Evolutionary conservation across 768 basidiomycete species (phyloP).

Genomic region (Crepidotus variabilis): DNA sequence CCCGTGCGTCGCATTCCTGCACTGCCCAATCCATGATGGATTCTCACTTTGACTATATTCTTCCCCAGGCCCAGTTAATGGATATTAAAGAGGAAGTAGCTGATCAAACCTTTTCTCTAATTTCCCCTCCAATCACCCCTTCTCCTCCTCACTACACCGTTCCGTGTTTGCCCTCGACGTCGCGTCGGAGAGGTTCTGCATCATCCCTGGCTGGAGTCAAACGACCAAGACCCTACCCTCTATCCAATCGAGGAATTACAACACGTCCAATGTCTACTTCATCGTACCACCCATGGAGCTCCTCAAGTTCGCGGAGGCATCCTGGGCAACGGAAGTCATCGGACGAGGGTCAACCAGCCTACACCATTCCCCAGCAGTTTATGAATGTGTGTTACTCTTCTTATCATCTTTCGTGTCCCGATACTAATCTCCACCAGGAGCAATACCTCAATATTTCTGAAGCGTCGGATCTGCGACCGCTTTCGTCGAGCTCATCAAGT

Average conservation of each 20-base stretch:
- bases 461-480: conserved; percentile 24
- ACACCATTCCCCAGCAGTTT: conserved; percentile 28
- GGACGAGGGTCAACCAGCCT: conserved; percentile 32
- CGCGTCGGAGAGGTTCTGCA: conserved; percentile 27
- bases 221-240: conserved; percentile 35
- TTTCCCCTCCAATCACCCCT: conserved; percentile 30
- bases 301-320: conserved; percentile 24
- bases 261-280: conserved; percentile 28
- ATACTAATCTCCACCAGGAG: conserved; percentile 16
- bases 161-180: conserved; percentile 24
- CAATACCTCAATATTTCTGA: conserved; percentile 26
- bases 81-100: conserved; percentile 46
- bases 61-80: conserved; percentile 17
- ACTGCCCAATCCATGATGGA: conserved; percentile 42
- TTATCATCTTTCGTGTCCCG: neutral
- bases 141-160: conserved; percentile 22
- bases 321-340: conserved; percentile 26
- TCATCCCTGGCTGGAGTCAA: conserved; percentile 28
- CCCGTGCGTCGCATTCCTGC: conserved; percentile 28
- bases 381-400: conserved; percentile 25
- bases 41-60: conserved; percentile 27
- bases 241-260: conserved; percentile 24
- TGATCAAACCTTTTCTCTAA: conserved; percentile 31
- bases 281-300: conserved; percentile 29
- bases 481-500: conserved; percentile 41